Evolutionary conservation across 202 grass and related monocot species (phyloP).

Genomic region (Dendrocalamus latiflorus): DNA sequence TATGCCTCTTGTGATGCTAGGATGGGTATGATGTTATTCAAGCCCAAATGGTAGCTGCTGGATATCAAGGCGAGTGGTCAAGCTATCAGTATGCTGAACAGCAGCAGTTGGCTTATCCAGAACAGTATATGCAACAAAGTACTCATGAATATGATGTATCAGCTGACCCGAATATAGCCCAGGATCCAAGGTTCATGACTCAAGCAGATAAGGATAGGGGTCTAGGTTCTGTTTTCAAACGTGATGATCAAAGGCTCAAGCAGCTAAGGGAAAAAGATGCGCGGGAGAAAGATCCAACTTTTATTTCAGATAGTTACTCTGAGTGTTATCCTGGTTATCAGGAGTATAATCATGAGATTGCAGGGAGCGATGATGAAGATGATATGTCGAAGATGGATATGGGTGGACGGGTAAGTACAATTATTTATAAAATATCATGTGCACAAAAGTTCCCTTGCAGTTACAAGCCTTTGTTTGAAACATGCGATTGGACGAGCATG

Average conservation of each 20-base stretch:
- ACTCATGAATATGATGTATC: slow-evolving; percentile 59
- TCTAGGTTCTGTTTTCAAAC: slow-evolving; percentile 90
- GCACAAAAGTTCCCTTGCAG: neutral
- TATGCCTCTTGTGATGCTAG: no score
- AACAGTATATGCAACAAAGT: slow-evolving; percentile 74
- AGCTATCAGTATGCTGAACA: slow-evolving; percentile 70
- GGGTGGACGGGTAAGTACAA: slow-evolving; percentile 85
- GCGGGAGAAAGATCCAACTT: no score
- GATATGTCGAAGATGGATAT: slow-evolving; percentile 99
- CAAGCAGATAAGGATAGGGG: slow-evolving; percentile 84
- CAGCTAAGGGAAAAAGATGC: no score
- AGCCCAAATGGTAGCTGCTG: slow-evolving; percentile 69
- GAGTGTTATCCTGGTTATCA: slow-evolving; percentile 99
- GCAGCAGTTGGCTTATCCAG: slow-evolving; percentile 64
- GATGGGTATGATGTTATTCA: slow-evolving; percentile 80
- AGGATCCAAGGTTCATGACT: slow-evolving; percentile 81
- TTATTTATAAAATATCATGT: neutral
- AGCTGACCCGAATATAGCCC: slow-evolving; percentile 44
- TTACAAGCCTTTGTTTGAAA: slow-evolving; percentile 2
- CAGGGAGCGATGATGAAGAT: slow-evolving; percentile 86
- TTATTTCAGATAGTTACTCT: slow-evolving; percentile 98
- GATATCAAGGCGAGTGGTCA: slow-evolving; percentile 91
- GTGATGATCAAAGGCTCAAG: no score
- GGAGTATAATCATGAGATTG: slow-evolving; percentile 79
- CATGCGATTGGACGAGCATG: neutral